Base-by-base conservation (phyloP, 2,329 filamentous ascomycete genomes). In the Sarocladiaceae sp. region DNA sequence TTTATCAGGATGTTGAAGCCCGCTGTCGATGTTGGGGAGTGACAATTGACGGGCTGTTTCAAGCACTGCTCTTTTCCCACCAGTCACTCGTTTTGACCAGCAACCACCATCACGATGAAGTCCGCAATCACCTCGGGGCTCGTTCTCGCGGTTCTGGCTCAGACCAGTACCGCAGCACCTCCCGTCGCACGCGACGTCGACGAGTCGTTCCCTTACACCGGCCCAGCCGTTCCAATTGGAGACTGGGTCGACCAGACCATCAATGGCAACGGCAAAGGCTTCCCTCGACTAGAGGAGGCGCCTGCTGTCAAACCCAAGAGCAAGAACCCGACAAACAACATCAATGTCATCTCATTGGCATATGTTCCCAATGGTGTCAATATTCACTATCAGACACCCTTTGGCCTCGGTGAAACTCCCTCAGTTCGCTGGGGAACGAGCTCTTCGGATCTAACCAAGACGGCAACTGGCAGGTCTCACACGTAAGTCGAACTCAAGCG, bases 381-480 rank as follows among this genome's bases (percentile, higher is more conserved):
- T 58, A 69, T 79, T 52, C 76, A 79, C 62, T 79, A 71, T 59
- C 76, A 79, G 63, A 79, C 76, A 0, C 74, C 76, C 0, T 79
- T 78, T 56, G 76, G 76, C 6, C 61, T 79, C n/a, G 73, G 71
- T 13, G 60, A 58, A n/a, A 56, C 62, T 4, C 76, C 76, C 0
- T 61, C 66, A 1, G 64, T 79, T 3, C 61, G 65, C 17, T 79
- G 73, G 71, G 76, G 76, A 11, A 64, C 40, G 4, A 26, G 22
- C 10, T 3, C 20, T 5, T 26, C 40, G 26, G 26, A 22, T 7
- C 40, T 78, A 57, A 56, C 59, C 53, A 59, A 68, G 20, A 64
- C 58, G 15, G 68, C 69, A 1, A 65, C 58, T 20, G 75, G 76
- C n/a, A n/a, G n/a, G n/a, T n/a, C n/a, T n/a, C n/a, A n/a, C n/a